Conservation (phyloP, 1,284 basidiomycete species). For the Rhodotorula sp. region DNA sequence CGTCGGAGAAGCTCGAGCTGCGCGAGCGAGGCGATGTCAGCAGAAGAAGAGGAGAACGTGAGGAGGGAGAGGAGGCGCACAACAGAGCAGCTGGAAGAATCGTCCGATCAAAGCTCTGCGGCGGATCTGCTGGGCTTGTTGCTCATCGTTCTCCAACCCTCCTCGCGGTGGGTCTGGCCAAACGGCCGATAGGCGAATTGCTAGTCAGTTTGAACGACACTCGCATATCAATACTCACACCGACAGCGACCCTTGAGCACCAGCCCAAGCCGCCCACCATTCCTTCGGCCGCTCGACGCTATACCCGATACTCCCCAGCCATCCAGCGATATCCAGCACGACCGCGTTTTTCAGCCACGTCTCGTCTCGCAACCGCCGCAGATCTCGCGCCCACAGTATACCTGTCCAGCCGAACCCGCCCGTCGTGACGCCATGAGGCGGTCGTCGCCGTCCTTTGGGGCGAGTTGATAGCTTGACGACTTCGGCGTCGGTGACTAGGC, state of each 20-base stretch:
- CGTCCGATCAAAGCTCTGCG: no score
- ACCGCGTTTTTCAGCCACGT: background rate
- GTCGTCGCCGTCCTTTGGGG: background rate
- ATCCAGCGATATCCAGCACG: constrained; percentile 5
- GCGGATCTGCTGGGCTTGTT: no score
- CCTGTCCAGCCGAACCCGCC: background rate
- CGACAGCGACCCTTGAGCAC: no score
- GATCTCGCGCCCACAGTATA: constrained; percentile 6
- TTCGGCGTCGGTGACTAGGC: background rate
- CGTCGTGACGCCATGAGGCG: background rate
- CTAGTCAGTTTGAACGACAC: background rate
- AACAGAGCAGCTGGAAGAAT: no score
- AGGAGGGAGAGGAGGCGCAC: background rate
- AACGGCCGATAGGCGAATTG: no score
- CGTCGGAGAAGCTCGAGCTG: background rate
- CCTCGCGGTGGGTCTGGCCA: no score
- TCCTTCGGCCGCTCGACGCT: background rate
- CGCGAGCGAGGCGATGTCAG: no score
- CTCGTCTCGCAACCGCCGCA: background rate
- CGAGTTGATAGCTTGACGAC: background rate
- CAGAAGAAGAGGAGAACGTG: background rate
- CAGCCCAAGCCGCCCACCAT: constrained; percentile 5
- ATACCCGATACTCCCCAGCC: background rate
- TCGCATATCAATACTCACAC: background rate
- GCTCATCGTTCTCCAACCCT: no score